These are phyloP conservation scores for Xylariaceae sp. DNA, from an alignment of 2,329 filamentous ascomycete species.

Conservation along the genomic window DNA sequence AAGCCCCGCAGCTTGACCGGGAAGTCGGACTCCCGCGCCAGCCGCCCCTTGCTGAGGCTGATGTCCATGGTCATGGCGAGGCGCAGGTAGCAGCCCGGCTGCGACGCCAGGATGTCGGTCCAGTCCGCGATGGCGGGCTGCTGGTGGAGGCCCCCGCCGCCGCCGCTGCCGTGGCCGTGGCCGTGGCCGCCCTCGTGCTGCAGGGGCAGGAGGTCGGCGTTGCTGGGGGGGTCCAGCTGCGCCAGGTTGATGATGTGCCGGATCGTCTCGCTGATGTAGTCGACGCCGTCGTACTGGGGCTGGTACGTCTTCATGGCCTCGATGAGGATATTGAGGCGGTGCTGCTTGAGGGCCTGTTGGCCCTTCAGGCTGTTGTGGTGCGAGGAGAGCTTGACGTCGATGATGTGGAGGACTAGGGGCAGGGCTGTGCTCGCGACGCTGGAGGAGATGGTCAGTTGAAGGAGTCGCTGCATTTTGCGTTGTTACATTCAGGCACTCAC, in stretches of 20 bases:
- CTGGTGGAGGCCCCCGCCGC: slow-evolving; percentile 11
- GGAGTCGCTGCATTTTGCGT: background rate
- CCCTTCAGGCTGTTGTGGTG: slow-evolving; percentile 27
- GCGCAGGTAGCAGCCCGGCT: slow-evolving; percentile 36
- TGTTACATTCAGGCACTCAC: slow-evolving; percentile 24
- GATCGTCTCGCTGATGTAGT: slow-evolving; percentile 40
- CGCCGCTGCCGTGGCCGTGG: background rate
- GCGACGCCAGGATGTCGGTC: slow-evolving; percentile 37
- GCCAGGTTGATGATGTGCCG: slow-evolving; percentile 39
- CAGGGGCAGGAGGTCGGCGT: background rate
- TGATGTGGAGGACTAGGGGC: slow-evolving; percentile 32
- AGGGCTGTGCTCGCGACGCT: slow-evolving; percentile 33
- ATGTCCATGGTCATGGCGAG: slow-evolving; percentile 41
- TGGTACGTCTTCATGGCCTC: slow-evolving; percentile 43
- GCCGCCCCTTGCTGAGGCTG: slow-evolving; percentile 36
- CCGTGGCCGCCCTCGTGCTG: background rate
- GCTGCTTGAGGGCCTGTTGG: slow-evolving; percentile 36
- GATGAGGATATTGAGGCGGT: slow-evolving; percentile 39
- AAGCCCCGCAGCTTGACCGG: slow-evolving; percentile 34
- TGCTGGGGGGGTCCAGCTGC: slow-evolving; percentile 27
- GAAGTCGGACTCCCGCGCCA: slow-evolving; percentile 37
- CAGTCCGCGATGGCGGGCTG: slow-evolving; percentile 31
- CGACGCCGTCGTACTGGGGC: slow-evolving; percentile 41
- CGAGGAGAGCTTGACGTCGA: slow-evolving; percentile 33
- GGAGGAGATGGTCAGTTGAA: background rate